A percentile compares a stretch with the other conserved stretches of the same genome.
Evolutionary conservation across 106 monocot genomes (phyloP).

Genomic region (Acanthochlamys bracteata): DNA sequence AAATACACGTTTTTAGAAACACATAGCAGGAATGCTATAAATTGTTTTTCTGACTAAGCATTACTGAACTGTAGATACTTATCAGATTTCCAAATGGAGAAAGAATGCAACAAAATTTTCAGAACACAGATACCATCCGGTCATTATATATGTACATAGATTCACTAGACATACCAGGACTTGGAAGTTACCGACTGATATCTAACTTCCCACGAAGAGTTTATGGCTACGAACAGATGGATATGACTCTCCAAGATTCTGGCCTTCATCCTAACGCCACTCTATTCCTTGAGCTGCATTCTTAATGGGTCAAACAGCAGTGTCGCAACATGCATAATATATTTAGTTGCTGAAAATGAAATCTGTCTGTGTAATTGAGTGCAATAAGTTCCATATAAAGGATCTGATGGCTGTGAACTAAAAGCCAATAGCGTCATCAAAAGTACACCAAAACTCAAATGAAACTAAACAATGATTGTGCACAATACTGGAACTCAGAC

Average conservation of each 20-base stretch:
- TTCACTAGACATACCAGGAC: slow-evolving; percentile 28
- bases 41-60: neutral
- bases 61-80: slow-evolving; percentile 24
- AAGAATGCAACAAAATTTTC: slow-evolving; percentile 25
- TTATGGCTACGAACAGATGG: slow-evolving; percentile 45
- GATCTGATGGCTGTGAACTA: too few relatives aligned
- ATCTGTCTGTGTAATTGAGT: neutral
- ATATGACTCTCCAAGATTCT: slow-evolving; percentile 33
- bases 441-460: too few relatives aligned
- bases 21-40: neutral
- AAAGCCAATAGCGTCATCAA: too few relatives aligned
- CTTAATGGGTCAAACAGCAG: neutral
- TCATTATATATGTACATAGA: slow-evolving; percentile 38
- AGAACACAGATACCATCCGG: slow-evolving; percentile 35
- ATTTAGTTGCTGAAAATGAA: neutral
- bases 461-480: too few relatives aligned
- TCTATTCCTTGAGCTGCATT: slow-evolving; percentile 33
- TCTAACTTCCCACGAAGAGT: slow-evolving; percentile 34
- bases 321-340: neutral
- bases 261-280: slow-evolving; percentile 45
- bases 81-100: slow-evolving; percentile 47
- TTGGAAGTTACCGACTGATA: slow-evolving; percentile 33
- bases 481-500: too few relatives aligned
- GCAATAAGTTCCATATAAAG: too few relatives aligned
- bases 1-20: neutral